These are phyloP conservation scores for Alternaria novae-zelandiae DNA, from an alignment of 2,329 filamentous ascomycete species.

Conservation along the genomic window DNA sequence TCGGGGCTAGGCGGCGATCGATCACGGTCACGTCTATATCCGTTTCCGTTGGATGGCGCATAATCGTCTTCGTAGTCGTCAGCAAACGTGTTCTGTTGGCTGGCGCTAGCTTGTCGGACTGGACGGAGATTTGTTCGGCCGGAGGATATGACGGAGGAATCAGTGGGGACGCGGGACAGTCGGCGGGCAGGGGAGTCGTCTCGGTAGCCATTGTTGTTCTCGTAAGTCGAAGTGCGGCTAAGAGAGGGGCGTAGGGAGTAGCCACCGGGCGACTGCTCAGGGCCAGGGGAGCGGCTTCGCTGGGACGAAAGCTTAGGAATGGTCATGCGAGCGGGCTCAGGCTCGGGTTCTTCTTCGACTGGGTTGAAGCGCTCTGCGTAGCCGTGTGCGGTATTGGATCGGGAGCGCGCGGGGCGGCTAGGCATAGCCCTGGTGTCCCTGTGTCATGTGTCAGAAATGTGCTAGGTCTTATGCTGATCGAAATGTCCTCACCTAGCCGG, in stretches of 20 bases:
- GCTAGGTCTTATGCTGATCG: slow-evolving; percentile 1
- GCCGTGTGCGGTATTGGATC: slow-evolving; percentile 69
- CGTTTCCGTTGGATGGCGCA: slow-evolving; percentile 29
- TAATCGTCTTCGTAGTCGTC: slow-evolving; percentile 48
- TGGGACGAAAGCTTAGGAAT: slow-evolving; percentile 48
- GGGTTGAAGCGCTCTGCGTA: slow-evolving; percentile 66
- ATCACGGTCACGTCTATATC: slow-evolving; percentile 52
- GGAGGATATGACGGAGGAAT: slow-evolving; percentile 58
- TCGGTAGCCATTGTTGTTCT: slow-evolving; percentile 60
- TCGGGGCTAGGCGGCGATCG: slow-evolving; percentile 61
- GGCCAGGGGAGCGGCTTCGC: slow-evolving; percentile 51
- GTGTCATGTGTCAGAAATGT: slow-evolving; percentile 22
- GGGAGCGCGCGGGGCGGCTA: slow-evolving; percentile 58
- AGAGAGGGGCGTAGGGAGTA: slow-evolving; percentile 55
- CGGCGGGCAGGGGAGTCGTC: slow-evolving; percentile 60
- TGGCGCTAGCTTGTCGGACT: slow-evolving; percentile 42
- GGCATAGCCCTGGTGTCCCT: slow-evolving; percentile 35
- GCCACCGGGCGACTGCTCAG: slow-evolving; percentile 37
- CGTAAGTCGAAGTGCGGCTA: slow-evolving; percentile 63
- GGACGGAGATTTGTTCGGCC: slow-evolving; percentile 56
- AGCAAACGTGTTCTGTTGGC: slow-evolving; percentile 40
- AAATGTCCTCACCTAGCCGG: slow-evolving; percentile 61
- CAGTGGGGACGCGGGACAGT: slow-evolving; percentile 61
- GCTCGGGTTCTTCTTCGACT: slow-evolving; percentile 62
- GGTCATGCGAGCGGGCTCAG: slow-evolving; percentile 57